Base-by-base conservation (phyloP, 805 yeast genomes). In the Yarrowia porcina region DNA sequence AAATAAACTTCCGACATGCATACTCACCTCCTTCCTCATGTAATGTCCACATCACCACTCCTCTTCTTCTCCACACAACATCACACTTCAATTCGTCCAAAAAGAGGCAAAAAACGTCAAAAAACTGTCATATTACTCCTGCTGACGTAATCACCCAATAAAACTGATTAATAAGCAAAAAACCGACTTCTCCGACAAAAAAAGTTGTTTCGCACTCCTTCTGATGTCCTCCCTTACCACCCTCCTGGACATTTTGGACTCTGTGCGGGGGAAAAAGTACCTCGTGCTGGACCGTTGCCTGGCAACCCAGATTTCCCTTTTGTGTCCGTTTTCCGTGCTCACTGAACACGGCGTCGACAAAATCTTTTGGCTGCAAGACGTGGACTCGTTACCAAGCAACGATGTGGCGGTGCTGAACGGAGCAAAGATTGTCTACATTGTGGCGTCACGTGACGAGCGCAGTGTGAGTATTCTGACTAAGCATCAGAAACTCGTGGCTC, bases 291-390 rank as follows among this genome's bases (percentile, higher is more conserved):
- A 86, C 64, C 75, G 75, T 32, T 68, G 72, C 4, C 69, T 86
- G 38, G 77, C 87, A 2, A 74, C 81, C 0, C 69, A 81, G 12
- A 72, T 87, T 63, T 83, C 87, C 69, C 75, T 75, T 36, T 73
- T 86, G 35, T 80, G 85, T 12, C 82, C 87, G 11, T 86, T 85
- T 70, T 79, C 82, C 62, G 70, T 72, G 8, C 75, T 87, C 30
- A 82, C 82, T 67, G 76, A 76, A 38, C 76, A 73, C 38, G 85
- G 84, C 60, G 81, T 87, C 54, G 77, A 75, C 32, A 75, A 75
- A 54, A 76, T 83, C 4, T 73, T 77, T 44, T 83, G 86, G 82
- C 74, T 83, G 21, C 73, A 69, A 64, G 66, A 64, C 9, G 38
- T 12, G 3, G 44, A 52, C 64, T 67, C 44, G 64, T 11, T 56